Conservation (phyloP, 192 early-diverging fungal genomes). For the Dissophora ornata region DNA sequence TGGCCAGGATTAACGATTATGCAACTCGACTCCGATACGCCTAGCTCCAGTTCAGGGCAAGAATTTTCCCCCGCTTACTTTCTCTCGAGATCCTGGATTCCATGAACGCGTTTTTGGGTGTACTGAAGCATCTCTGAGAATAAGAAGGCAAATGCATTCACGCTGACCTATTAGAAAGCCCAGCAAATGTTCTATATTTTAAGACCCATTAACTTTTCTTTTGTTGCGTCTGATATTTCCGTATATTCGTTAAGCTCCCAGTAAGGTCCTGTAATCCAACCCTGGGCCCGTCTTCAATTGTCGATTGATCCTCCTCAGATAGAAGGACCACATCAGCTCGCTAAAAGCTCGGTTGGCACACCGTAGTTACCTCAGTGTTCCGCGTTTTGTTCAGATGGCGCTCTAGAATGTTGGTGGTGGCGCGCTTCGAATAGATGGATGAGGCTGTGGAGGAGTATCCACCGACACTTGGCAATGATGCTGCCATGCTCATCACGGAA, state of each 20-base stretch:
- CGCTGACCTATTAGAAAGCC: constrained; percentile 66
- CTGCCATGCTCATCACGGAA: constrained; percentile 52
- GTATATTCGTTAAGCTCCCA: too few species aligned
- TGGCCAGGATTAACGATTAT: too few species aligned
- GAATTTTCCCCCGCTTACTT: constrained; percentile 68
- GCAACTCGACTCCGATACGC: too few species aligned
- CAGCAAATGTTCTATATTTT: too few species aligned
- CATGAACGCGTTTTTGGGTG: constrained; percentile 94
- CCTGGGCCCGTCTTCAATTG: too few species aligned
- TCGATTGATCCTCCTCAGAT: too few species aligned
- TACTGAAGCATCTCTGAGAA: constrained; percentile 97
- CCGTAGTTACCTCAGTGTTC: constrained; percentile 76
- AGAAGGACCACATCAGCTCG: too few species aligned
- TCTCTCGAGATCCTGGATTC: constrained; percentile 95
- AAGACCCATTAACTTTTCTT: too few species aligned
- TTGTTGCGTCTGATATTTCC: too few species aligned
- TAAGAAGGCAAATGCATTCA: constrained; percentile 88
- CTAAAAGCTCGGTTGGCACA: too few species aligned
- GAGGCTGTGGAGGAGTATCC: constrained; percentile 37
- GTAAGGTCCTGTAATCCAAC: too few species aligned
- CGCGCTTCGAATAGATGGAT: constrained; percentile 41
- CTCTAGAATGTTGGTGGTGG: constrained; percentile 71
- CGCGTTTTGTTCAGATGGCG: constrained; percentile 79
- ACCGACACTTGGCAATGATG: constrained; percentile 44
- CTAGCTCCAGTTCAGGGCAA: too few species aligned